Evolutionary conservation across 768 basidiomycete genomes (phyloP).

Genomic region (Hebeloma cylindrosporum): DNA sequence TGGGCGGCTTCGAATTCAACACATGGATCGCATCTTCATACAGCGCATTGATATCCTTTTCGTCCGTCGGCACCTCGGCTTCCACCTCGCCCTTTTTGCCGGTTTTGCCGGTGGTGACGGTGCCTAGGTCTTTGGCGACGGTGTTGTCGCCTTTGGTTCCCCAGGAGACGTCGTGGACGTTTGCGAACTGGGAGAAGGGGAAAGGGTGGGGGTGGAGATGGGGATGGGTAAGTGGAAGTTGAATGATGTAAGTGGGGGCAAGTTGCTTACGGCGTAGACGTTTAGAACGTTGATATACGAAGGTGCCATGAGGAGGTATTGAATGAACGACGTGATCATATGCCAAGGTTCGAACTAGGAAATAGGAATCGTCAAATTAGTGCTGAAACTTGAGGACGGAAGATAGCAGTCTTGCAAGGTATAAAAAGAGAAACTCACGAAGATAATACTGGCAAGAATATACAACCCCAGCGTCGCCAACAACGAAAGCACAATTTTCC

Average conservation of each 20-base stretch:
- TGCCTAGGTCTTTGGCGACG: constrained; percentile 80
- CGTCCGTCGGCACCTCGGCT: constrained; percentile 79
- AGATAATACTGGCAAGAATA: constrained; percentile 75
- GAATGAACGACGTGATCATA: constrained; percentile 95
- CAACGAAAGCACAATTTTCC: constrained; percentile 84
- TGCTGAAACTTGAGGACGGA: not conserved
- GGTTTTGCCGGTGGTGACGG: constrained; percentile 71
- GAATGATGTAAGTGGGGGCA: too few relatives aligned
- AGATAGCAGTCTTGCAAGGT: not conserved
- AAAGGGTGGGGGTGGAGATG: not conserved
- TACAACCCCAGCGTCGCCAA: constrained; percentile 90
- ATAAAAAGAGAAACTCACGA: constrained; percentile 54
- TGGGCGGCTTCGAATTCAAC: constrained; percentile 74
- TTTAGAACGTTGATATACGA: constrained; percentile 94
- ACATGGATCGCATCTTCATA: constrained; percentile 92
- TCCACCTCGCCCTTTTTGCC: constrained; percentile 66
- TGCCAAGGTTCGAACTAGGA: constrained; percentile 96
- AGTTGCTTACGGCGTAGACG: constrained; percentile 78
- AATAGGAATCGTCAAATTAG: not conserved
- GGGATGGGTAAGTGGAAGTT: not conserved
- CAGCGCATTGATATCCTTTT: constrained; percentile 85
- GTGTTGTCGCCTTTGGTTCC: constrained; percentile 96
- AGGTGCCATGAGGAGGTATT: constrained; percentile 88
- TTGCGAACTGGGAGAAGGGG: constrained; percentile 60
- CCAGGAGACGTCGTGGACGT: constrained; percentile 93